These are phyloP conservation scores for Leccinum angustisporum DNA, from an alignment of 1,284 basidiomycete species.

Conservation along the genomic window DNA sequence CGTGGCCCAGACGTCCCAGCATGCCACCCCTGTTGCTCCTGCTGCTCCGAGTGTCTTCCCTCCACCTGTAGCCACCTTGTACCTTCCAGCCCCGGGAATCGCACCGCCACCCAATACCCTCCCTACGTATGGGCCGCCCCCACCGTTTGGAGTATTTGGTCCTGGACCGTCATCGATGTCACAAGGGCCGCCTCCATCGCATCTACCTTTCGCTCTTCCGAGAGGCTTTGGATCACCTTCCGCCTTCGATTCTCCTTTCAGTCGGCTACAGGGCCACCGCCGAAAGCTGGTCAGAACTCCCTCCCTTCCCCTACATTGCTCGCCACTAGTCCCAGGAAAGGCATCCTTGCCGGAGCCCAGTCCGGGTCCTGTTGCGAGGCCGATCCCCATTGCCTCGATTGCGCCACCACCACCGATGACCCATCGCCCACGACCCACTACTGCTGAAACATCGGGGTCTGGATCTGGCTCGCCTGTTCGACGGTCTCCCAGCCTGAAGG, in stretches of 20 bases:
- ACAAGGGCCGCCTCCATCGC: slow-evolving; percentile 42
- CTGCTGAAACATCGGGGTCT: slow-evolving; percentile 46
- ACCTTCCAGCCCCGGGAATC: slow-evolving; percentile 45
- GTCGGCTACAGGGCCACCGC: slow-evolving; percentile 47
- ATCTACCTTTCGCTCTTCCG: slow-evolving; percentile 55
- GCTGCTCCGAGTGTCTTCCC: slow-evolving; percentile 28
- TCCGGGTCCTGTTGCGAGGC: slow-evolving; percentile 64
- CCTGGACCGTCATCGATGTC: slow-evolving; percentile 41
- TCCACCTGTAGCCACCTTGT: slow-evolving; percentile 46
- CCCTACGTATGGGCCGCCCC: slow-evolving; percentile 49
- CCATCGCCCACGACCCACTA: slow-evolving; percentile 47
- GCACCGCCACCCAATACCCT: slow-evolving; percentile 43
- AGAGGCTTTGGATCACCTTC: slow-evolving; percentile 47
- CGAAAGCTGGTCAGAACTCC: slow-evolving; percentile 40
- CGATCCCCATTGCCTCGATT: slow-evolving; percentile 38
- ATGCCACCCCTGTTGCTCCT: slow-evolving; percentile 34
- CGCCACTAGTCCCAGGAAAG: slow-evolving; percentile 36
- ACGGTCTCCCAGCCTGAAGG: slow-evolving; percentile 71
- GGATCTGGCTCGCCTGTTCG: slow-evolving; percentile 62
- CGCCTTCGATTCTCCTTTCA: slow-evolving; percentile 50
- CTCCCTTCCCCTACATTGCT: slow-evolving; percentile 41
- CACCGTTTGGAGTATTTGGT: slow-evolving; percentile 50
- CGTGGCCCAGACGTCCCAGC: slow-evolving; percentile 31
- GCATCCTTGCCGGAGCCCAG: slow-evolving; percentile 37
- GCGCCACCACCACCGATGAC: slow-evolving; percentile 38